A percentile compares a stretch with the other conserved stretches of the same genome.
Conservation (phyloP, 1,139 yeast species). For the Saccharomyces hybrid region DNA sequence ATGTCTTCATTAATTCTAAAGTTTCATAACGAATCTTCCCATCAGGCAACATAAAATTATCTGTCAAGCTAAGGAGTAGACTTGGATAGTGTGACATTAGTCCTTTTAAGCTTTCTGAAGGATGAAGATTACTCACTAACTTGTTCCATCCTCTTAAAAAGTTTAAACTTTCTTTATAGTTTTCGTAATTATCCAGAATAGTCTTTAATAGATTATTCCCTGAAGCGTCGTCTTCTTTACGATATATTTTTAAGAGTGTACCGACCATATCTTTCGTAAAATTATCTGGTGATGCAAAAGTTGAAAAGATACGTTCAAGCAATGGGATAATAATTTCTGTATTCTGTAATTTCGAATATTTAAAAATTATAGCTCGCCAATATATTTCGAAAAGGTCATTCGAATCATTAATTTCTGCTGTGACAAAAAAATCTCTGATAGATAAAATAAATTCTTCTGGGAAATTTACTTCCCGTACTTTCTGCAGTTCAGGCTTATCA, state of each 20-base stretch:
- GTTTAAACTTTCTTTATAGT: slow-evolving; percentile 15
- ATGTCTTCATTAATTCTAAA: slow-evolving; percentile 35
- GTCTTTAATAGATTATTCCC: slow-evolving; percentile 4
- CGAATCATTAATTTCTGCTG: slow-evolving; percentile 2
- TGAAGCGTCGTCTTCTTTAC: slow-evolving; percentile 5
- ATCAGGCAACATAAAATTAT: slow-evolving; percentile 42
- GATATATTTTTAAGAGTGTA: slow-evolving; percentile 10
- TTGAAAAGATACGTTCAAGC: slow-evolving; percentile 7
- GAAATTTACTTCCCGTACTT: slow-evolving; percentile 13
- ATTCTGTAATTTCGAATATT: slow-evolving; percentile 11
- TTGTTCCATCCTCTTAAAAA: slow-evolving; percentile 22
- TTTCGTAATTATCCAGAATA: slow-evolving; percentile 9
- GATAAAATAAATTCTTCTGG: slow-evolving; percentile 17
- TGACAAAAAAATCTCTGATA: slow-evolving; percentile 3
- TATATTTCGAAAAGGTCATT: slow-evolving; percentile 33
- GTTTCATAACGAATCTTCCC: slow-evolving; percentile 43
- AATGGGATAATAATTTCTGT: slow-evolving; percentile 9
- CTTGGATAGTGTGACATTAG: slow-evolving; percentile 6
- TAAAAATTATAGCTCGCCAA: slow-evolving; percentile 27
- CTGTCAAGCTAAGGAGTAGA: slow-evolving; percentile 13
- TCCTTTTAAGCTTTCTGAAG: slow-evolving; percentile 1
- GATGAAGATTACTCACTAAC: slow-evolving; percentile 9
- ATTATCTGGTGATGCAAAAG: slow-evolving; percentile 10
- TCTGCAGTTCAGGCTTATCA: slow-evolving; percentile 14
- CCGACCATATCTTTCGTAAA: slow-evolving; percentile 27